phyloP scores from a whole-genome alignment of 495 filamentous ascomycete species.

The Cercophora sp. region DNA sequence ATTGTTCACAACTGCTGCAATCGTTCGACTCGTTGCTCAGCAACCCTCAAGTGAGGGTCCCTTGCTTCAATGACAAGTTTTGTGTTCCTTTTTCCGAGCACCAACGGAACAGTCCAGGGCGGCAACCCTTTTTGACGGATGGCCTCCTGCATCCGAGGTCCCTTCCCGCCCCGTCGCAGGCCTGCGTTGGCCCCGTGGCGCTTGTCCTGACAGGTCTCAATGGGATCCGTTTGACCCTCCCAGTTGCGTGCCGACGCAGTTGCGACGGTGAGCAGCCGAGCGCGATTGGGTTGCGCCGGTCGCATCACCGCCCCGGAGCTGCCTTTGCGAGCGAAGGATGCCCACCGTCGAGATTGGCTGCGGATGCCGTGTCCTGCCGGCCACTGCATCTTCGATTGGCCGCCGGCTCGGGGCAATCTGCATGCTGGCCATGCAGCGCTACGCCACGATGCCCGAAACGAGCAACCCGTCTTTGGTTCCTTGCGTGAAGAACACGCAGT shows the following conservation, averaged over 20 bases:
- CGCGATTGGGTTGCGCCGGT: slow-evolving; percentile 15
- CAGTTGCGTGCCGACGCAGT: slow-evolving; percentile 21
- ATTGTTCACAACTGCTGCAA: neutral
- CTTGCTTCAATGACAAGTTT: neutral
- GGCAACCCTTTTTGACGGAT: neutral
- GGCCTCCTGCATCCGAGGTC: neutral
- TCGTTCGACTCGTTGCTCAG: neutral
- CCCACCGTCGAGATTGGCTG: slow-evolving; percentile 13
- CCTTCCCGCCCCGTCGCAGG: neutral
- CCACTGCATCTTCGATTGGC: slow-evolving; percentile 1
- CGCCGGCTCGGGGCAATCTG: neutral
- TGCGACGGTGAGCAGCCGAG: slow-evolving; percentile 12
- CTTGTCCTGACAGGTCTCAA: neutral
- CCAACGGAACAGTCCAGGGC: neutral
- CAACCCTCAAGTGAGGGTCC: neutral
- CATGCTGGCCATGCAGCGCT: slow-evolving; percentile 7
- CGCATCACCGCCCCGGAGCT: neutral
- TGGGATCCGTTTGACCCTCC: neutral
- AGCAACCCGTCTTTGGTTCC: neutral
- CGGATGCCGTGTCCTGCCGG: slow-evolving; percentile 2
- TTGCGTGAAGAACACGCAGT: neutral
- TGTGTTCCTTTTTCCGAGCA: neutral
- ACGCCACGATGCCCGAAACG: slow-evolving; percentile 3
- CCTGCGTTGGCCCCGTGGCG: neutral
- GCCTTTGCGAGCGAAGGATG: neutral